A percentile compares a stretch with the other conserved stretches of the same genome.
phyloP scores from a whole-genome alignment of 805 yeast species.

The Cyberlindnera meyerae region DNA sequence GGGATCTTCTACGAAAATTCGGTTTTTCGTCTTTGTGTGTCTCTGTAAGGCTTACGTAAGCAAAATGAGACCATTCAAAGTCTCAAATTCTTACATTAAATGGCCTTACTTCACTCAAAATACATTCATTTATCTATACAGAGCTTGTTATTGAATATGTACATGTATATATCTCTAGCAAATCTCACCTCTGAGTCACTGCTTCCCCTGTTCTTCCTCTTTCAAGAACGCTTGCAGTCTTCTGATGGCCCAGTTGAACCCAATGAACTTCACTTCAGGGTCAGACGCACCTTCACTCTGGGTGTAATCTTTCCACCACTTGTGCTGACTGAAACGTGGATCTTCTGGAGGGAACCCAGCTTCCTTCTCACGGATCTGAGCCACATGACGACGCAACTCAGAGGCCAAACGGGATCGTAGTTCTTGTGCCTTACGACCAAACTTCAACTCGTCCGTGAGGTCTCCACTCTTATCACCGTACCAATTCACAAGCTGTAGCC shows the following conservation, averaged over 20 bases:
- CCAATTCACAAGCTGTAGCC: constrained; percentile 59
- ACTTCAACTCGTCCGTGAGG: constrained; percentile 54
- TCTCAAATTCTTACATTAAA: too few species aligned
- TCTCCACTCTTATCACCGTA: constrained; percentile 55
- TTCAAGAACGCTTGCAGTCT: constrained; percentile 47
- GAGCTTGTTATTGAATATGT: too few species aligned
- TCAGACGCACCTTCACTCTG: constrained; percentile 59
- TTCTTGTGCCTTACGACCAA: constrained; percentile 59
- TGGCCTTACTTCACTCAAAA: too few species aligned
- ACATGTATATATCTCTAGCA: too few species aligned
- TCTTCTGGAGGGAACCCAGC: constrained; percentile 57
- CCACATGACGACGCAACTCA: constrained; percentile 58
- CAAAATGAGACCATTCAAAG: too few species aligned
- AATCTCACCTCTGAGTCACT: too few species aligned
- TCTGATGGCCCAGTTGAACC: constrained; percentile 78
- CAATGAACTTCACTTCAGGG: constrained; percentile 66
- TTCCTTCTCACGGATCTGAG: constrained; percentile 36
- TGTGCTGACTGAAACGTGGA: constrained; percentile 57
- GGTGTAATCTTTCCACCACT: constrained; percentile 73
- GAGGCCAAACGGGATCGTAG: constrained; percentile 69
- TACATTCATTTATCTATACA: too few species aligned
- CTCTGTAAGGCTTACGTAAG: too few species aligned
- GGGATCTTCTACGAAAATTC: too few species aligned
- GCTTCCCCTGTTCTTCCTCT: constrained; percentile 1
- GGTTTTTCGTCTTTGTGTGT: too few species aligned